Evolutionary conservation across 2,329 filamentous ascomycete species (phyloP), one percentile per base, ranked within the genome.

Genomic region (Hymenoscyphus linearis): DNA sequence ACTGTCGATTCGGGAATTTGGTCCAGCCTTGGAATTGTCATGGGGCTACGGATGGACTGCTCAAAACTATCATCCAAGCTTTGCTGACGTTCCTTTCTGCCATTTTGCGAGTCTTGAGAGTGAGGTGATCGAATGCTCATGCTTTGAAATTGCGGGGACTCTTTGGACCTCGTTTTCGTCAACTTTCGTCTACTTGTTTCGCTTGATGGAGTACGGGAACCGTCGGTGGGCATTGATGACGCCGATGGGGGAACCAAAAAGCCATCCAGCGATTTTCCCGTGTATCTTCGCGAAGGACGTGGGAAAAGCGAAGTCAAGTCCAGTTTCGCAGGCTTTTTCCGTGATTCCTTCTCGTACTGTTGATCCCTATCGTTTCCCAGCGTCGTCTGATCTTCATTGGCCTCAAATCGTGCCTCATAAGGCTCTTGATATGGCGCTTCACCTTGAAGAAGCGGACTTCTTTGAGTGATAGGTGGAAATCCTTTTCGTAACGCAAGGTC

Each of bases 401-500:
- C 9, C 44, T 50, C 13, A 36, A 63, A 65, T 26, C 67, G 63
- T 25, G 68, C 60, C 55, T 69, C 69, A 61, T 64, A 68, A 12
- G 54, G 53, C 37, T 67, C 67, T 50, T 50, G 25, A 64, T 54
- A 50, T 34, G 61, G 52, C 25, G 62, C 56, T 50, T 72, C 69
- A 10, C 66, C 61, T 27, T 70, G 60, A 12, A 70, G 56, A 16
- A 70, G 58, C 7, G 69, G 70, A 58, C 68, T 71, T 52, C 65
- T 60, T 18, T 62, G 65, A 6, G 71, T 63, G 10, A 72, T 67
- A 25, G 69, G 68, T 35, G 70, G 72, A 59, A 62, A 70, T 22
- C 72, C 73, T 67, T 77, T 77, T 34, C 74, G 65, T 57, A 76
- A 64, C 34, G 73, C 70, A 61, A 75, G 66, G 62, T 77, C 75